Evolutionary conservation across 2,329 filamentous ascomycete species (phyloP).

Genomic region (Lojkania enalia): DNA sequence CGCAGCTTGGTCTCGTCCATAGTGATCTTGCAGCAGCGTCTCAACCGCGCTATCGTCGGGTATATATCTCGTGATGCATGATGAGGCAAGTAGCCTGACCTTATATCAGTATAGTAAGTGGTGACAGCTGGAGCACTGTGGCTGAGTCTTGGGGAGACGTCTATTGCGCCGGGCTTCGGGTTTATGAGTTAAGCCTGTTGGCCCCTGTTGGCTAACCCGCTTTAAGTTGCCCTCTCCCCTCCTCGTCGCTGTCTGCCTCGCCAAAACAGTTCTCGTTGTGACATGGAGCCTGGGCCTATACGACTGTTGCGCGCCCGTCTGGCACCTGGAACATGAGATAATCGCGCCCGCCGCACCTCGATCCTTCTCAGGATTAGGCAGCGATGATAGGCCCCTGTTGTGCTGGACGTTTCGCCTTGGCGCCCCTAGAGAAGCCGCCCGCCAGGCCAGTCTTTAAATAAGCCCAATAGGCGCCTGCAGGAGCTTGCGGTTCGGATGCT

Average conservation of each 20-base stretch:
- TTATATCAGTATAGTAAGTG: conserved; percentile 5
- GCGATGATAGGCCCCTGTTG: not conserved
- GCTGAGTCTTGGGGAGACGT: conserved; percentile 6
- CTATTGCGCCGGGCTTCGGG: conserved; percentile 6
- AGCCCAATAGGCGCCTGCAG: not conserved
- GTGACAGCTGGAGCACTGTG: conserved; percentile 2
- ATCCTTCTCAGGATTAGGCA: not conserved
- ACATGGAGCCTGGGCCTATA: not conserved
- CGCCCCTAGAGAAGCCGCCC: not conserved
- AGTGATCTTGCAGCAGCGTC: not conserved
- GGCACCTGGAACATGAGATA: not conserved
- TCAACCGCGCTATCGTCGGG: not conserved
- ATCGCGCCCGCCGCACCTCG: not conserved
- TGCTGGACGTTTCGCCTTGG: not conserved
- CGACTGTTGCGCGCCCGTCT: not conserved
- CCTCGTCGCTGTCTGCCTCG: not conserved
- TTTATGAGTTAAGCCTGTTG: conserved; percentile 10
- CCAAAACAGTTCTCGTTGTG: not conserved
- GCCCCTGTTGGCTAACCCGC: not conserved
- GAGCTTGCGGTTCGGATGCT: too few relatives aligned
- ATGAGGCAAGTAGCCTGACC: conserved; percentile 3
- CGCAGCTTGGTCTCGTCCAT: conserved; percentile 33
- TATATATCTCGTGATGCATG: conserved; percentile 1
- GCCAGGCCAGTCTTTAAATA: not conserved
- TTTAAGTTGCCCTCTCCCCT: not conserved